Conservation (phyloP, 208 protist genomes). For the Acanthamoeba culbertsoni region DNA sequence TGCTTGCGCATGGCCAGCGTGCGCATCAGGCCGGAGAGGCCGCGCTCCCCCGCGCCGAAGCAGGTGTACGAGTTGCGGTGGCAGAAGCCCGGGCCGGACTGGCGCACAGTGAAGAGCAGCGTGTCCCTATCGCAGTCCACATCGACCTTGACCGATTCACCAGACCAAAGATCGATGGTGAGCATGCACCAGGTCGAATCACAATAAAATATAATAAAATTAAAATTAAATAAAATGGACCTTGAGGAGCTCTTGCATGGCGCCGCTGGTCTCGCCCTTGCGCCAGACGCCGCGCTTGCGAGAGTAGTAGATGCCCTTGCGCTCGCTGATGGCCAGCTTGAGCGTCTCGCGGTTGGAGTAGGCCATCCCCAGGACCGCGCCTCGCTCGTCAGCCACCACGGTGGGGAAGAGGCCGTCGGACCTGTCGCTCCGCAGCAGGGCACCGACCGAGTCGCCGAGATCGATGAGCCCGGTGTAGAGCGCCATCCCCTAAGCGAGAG, state of each 20-base stretch:
- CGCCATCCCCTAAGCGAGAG: conserved; percentile 45
- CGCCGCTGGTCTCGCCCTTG: conserved; percentile 79
- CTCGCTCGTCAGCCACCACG: conserved; percentile 74
- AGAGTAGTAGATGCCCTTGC: conserved; percentile 75
- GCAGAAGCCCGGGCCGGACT: conserved; percentile 39
- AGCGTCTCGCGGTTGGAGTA: conserved; percentile 77
- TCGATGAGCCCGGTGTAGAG: conserved; percentile 51
- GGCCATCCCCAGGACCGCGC: conserved; percentile 73
- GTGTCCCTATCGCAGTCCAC: conserved; percentile 81
- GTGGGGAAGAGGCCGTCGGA: conserved; percentile 79
- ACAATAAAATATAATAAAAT: too few relatives aligned
- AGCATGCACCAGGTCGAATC: not conserved
- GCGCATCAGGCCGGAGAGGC: conserved; percentile 15
- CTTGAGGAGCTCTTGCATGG: conserved; percentile 59
- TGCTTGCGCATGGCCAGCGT: conserved; percentile 41
- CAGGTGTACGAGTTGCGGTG: conserved; percentile 57
- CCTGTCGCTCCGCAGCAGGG: conserved; percentile 69
- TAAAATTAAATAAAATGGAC: too few relatives aligned
- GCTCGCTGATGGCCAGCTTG: conserved; percentile 62
- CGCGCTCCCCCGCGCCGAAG: conserved; percentile 1
- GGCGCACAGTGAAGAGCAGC: conserved; percentile 75
- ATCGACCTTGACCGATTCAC: not conserved
- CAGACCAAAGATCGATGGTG: not conserved
- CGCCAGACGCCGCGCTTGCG: conserved; percentile 79
- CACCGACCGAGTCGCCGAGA: conserved; percentile 50